Percentiles rank a stretch among this genome's conserved stretches.
Conservation (phyloP, 371 early-diverging fungal species). For the Rhizomucor pusillus region DNA sequence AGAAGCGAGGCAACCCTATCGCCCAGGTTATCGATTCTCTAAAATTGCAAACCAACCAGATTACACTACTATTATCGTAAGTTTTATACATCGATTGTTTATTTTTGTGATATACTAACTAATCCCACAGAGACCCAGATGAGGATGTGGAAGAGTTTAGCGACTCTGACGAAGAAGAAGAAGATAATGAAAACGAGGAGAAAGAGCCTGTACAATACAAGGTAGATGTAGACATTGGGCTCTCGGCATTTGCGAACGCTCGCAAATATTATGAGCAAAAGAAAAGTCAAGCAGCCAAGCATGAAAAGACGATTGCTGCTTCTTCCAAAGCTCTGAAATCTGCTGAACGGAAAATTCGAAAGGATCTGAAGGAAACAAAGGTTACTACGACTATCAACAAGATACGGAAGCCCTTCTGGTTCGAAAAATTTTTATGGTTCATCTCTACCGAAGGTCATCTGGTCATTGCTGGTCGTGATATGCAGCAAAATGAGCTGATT, state of each 20-base stretch:
- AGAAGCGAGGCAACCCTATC: constrained; percentile 73
- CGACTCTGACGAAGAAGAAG: constrained; percentile 39
- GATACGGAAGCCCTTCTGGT: constrained; percentile 96
- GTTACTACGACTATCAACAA: constrained; percentile 76
- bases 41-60: constrained; percentile 73
- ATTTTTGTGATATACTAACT: background rate
- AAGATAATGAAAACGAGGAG: constrained; percentile 34
- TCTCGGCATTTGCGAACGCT: constrained; percentile 92
- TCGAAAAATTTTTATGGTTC: constrained; percentile 99
- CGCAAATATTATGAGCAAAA: constrained; percentile 86
- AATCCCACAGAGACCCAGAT: constrained; percentile 30
- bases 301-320: constrained; percentile 86
- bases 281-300: constrained; percentile 80
- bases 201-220: constrained; percentile 25
- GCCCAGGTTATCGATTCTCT: constrained; percentile 72
- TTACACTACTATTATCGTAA: constrained; percentile 57
- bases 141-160: constrained; percentile 22
- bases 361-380: constrained; percentile 74
- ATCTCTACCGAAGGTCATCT: constrained; percentile 93
- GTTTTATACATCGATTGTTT: constrained; percentile 3
- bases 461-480: constrained; percentile 96
- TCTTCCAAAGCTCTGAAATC: constrained; percentile 83
- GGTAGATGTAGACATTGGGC: constrained; percentile 84
- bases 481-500: constrained; percentile 97
- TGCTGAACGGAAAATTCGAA: constrained; percentile 86